These are phyloP conservation scores for Yamadazyma friedrichii DNA, from an alignment of 1,139 yeast species.

Conservation along the genomic window DNA sequence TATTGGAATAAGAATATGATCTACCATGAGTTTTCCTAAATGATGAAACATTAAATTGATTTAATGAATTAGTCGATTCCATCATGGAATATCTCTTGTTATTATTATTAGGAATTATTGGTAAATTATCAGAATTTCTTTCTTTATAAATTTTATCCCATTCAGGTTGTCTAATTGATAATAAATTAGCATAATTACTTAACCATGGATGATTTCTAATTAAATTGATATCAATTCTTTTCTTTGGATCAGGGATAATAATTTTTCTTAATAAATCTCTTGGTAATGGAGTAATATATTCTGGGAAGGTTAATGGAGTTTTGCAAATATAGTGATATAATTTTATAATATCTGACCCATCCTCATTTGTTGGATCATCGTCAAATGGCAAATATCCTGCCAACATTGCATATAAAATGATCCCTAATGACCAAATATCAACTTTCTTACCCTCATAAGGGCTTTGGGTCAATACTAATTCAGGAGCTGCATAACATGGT, in stretches of 20 bases:
- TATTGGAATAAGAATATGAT: constrained; percentile 29
- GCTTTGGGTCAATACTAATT: constrained; percentile 80
- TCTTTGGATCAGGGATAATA: constrained; percentile 81
- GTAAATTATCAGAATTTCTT: constrained; percentile 13
- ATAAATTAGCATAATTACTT: constrained; percentile 72
- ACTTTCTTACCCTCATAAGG: constrained; percentile 94
- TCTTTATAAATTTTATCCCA: constrained; percentile 70
- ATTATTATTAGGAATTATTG: constrained; percentile 9
- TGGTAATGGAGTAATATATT: constrained; percentile 86
- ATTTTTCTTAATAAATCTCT: constrained; percentile 86
- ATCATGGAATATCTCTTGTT: constrained; percentile 48
- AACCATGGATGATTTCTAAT: constrained; percentile 88
- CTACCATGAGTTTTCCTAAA: constrained; percentile 26
- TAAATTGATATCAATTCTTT: constrained; percentile 65
- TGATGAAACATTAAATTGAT: constrained; percentile 16
- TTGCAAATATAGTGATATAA: constrained; percentile 88
- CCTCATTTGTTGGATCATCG: constrained; percentile 95
- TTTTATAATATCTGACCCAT: constrained; percentile 90
- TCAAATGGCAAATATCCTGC: constrained; percentile 98
- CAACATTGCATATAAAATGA: constrained; percentile 91
- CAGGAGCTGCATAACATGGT: constrained; percentile 99
- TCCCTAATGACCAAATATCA: constrained; percentile 97
- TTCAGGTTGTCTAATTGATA: constrained; percentile 81
- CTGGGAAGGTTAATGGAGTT: constrained; percentile 93
- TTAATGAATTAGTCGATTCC: constrained; percentile 40